These are phyloP conservation scores for Myriosclerotinia curreyana DNA, from an alignment of 2,329 filamentous ascomycete genomes.

Conservation along the genomic window DNA sequence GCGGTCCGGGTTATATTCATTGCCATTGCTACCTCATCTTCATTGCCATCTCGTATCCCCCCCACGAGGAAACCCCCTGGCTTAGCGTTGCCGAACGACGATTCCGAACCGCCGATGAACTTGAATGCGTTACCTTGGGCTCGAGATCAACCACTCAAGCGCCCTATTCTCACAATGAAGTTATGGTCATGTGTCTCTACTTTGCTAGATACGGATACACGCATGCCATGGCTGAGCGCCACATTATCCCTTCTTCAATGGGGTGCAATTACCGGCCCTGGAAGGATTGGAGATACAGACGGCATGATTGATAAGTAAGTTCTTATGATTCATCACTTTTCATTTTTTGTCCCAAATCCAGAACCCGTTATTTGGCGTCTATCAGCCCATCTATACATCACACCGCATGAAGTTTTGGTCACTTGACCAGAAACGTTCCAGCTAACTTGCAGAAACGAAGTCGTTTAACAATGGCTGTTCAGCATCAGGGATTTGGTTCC, in stretches of 20 bases:
- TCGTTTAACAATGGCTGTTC: slow-evolving; percentile 27
- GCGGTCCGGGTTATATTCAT: slow-evolving; percentile 63
- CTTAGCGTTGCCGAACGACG: slow-evolving; percentile 30
- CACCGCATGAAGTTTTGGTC: slow-evolving; percentile 25
- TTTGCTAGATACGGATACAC: slow-evolving; percentile 68
- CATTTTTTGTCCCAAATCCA: slow-evolving; percentile 6
- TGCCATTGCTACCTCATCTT: slow-evolving; percentile 64
- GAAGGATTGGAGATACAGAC: slow-evolving; percentile 69
- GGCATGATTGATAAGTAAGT: slow-evolving; percentile 82
- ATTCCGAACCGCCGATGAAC: slow-evolving; percentile 28
- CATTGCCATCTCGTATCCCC: slow-evolving; percentile 56
- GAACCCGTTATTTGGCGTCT: slow-evolving; percentile 18
- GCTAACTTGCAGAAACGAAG: slow-evolving; percentile 34
- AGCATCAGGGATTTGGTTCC: slow-evolving; percentile 20
- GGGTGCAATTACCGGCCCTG: slow-evolving; percentile 69
- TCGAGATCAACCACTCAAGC: slow-evolving; percentile 31
- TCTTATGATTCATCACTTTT: slow-evolving; percentile 27
- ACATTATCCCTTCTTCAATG: slow-evolving; percentile 73
- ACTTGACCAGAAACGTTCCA: slow-evolving; percentile 51
- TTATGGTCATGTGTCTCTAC: slow-evolving; percentile 72
- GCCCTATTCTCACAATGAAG: slow-evolving; percentile 65
- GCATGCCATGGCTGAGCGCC: slow-evolving; percentile 90
- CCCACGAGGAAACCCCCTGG: slow-evolving; percentile 32
- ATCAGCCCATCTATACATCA: slow-evolving; percentile 22
- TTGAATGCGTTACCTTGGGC: slow-evolving; percentile 24